Evolutionary conservation across 345 rosid genomes (phyloP).

Genomic region (Lepidium aucheri): DNA sequence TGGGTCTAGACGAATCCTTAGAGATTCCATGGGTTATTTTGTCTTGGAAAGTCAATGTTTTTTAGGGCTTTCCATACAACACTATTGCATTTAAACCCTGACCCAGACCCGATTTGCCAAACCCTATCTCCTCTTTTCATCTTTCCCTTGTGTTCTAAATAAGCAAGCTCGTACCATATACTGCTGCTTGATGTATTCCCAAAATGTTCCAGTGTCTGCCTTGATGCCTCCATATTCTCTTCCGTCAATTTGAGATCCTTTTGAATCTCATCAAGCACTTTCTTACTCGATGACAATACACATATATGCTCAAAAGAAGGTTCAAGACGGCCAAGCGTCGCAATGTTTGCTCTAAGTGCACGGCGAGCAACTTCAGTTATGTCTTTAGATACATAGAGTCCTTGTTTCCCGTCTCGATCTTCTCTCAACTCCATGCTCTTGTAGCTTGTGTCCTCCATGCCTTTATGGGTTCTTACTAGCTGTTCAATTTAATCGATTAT

Average conservation of each 20-base stretch:
- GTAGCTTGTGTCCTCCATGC: slow-evolving; percentile 46
- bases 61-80: slow-evolving; percentile 57
- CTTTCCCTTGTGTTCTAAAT: slow-evolving; percentile 44
- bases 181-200: slow-evolving; percentile 78
- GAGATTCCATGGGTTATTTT: slow-evolving; percentile 45
- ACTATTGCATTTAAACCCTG: slow-evolving; percentile 69
- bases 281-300: slow-evolving; percentile 40
- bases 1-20: background rate
- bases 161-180: slow-evolving; percentile 66
- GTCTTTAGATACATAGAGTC: slow-evolving; percentile 46
- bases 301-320: slow-evolving; percentile 62
- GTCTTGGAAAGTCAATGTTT: slow-evolving; percentile 27
- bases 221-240: slow-evolving; percentile 62
- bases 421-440: slow-evolving; percentile 44
- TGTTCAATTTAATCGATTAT: slow-evolving; percentile 16
- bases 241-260: slow-evolving; percentile 51
- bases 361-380: slow-evolving; percentile 44
- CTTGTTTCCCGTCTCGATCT: slow-evolving; percentile 43
- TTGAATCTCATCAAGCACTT: slow-evolving; percentile 51
- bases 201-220: slow-evolving; percentile 49
- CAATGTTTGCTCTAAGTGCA: slow-evolving; percentile 58
- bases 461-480: slow-evolving; percentile 62
- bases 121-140: slow-evolving; percentile 45
- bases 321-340: slow-evolving; percentile 49
- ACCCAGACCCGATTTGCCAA: slow-evolving; percentile 63